phyloP scores from a whole-genome alignment of 257 asterid species.

The Lavandula angustifolia region DNA sequence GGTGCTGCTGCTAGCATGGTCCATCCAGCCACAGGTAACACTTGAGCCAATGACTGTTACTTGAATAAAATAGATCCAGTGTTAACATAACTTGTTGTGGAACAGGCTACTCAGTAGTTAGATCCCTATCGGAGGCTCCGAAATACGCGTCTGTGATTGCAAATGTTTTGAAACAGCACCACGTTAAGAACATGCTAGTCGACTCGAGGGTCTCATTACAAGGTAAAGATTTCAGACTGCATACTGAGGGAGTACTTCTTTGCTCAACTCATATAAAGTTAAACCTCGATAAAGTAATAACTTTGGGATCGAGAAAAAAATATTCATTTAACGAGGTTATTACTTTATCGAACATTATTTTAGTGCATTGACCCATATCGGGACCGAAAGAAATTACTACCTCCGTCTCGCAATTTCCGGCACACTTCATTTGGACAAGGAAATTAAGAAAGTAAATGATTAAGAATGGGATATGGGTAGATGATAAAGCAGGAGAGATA shows the following conservation, averaged over 20 bases:
- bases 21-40: constrained; percentile 96
- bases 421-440: too few species aligned
- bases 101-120: constrained; percentile 92
- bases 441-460: too few species aligned
- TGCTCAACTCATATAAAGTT: too few species aligned
- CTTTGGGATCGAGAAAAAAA: too few species aligned
- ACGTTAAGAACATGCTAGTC: constrained; percentile 41
- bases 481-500: too few species aligned
- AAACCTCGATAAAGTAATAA: too few species aligned
- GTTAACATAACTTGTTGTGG: constrained; percentile 1
- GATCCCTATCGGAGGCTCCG: constrained; percentile 98
- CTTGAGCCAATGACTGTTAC: constrained; percentile 6
- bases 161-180: constrained; percentile 56
- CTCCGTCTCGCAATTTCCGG: too few species aligned
- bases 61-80: background rate
- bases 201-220: constrained; percentile 63
- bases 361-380: too few species aligned
- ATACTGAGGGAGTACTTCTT: background rate
- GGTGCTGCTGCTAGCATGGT: constrained; percentile 99
- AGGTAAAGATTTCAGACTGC: constrained; percentile 49
- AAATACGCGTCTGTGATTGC: constrained; percentile 84
- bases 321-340: too few species aligned
- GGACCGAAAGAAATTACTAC: too few species aligned
- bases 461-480: too few species aligned
- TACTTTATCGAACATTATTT: too few species aligned